Evolutionary conservation across 106 monocot species (phyloP).

Genomic region (Posidonia australis): DNA sequence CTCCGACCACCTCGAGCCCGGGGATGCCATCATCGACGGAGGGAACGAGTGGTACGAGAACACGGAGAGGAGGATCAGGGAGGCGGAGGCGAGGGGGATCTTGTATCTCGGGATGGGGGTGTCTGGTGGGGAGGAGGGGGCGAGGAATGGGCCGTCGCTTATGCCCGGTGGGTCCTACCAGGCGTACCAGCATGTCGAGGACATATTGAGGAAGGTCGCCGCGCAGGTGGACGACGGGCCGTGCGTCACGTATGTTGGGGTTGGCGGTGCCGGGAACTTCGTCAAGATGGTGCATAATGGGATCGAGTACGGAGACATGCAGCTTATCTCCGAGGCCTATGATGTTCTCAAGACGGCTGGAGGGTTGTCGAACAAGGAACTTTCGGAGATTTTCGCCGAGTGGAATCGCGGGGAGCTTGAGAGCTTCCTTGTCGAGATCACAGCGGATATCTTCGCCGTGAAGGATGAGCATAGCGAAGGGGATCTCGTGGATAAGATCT

Average conservation of each 20-base stretch:
- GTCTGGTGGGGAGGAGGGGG: conserved; percentile 26
- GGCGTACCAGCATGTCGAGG: conserved; percentile 15
- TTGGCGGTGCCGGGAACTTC: conserved; percentile 19
- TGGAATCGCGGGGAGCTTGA: conserved; percentile 23
- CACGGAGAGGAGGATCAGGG: conserved; percentile 21
- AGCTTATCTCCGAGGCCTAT: conserved; percentile 23
- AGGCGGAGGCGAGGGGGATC: conserved; percentile 5
- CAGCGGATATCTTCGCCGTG: conserved; percentile 19
- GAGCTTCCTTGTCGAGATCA: conserved; percentile 23
- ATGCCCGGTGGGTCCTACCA: conserved; percentile 20
- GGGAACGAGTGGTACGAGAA: conserved; percentile 32
- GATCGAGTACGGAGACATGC: conserved; percentile 27
- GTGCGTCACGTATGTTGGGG: conserved; percentile 19
- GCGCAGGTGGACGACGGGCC: conserved; percentile 22
- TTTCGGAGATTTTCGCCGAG: conserved; percentile 15
- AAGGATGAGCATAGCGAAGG: conserved; percentile 24
- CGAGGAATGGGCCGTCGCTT: conserved; percentile 15
- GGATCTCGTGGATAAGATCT: conserved; percentile 18
- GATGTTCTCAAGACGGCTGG: conserved; percentile 16
- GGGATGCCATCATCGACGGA: conserved; percentile 20
- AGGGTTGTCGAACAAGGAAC: conserved; percentile 10
- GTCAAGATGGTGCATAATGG: conserved; percentile 30
- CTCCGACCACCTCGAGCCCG: conserved; percentile 9
- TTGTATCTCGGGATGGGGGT: conserved; percentile 29
- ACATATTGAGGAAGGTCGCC: conserved; percentile 16